phyloP scores from a whole-genome alignment of 768 basidiomycete species.

The Termitomyces titanicus region DNA sequence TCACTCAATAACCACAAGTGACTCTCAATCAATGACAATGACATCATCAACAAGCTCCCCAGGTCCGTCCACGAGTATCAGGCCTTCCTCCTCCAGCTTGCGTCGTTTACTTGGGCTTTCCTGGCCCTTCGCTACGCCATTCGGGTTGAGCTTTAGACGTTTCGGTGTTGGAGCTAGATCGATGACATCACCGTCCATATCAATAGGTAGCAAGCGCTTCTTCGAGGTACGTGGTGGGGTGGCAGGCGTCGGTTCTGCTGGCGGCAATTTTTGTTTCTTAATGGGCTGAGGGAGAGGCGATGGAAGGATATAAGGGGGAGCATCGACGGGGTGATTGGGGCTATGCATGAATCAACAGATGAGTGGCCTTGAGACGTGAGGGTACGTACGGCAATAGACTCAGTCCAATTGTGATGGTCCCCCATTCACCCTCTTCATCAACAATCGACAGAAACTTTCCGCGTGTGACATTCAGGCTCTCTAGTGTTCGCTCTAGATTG shows the following conservation, averaged over 20 bases:
- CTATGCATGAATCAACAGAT: constrained; percentile 30
- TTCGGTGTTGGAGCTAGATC: constrained; percentile 59
- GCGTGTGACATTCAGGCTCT: constrained; percentile 71
- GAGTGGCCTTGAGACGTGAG: not conserved
- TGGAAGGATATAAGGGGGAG: constrained; percentile 59
- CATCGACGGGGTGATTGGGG: constrained; percentile 51
- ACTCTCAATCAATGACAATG: constrained; percentile 43
- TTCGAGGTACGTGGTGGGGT: constrained; percentile 38
- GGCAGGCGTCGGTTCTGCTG: constrained; percentile 34
- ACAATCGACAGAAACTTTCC: constrained; percentile 88
- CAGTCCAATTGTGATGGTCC: constrained; percentile 69
- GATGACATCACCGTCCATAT: constrained; percentile 49
- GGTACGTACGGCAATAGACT: constrained; percentile 68
- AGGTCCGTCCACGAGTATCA: constrained; percentile 60
- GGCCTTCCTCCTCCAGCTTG: constrained; percentile 69
- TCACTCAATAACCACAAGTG: not conserved
- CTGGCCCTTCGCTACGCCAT: constrained; percentile 18
- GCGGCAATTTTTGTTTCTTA: constrained; percentile 34
- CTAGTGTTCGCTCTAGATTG: constrained; percentile 76
- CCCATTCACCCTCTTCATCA: constrained; percentile 81
- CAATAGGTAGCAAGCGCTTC: constrained; percentile 57
- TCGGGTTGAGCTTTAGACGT: constrained; percentile 31
- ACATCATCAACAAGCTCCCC: constrained; percentile 57
- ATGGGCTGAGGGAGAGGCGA: constrained; percentile 58
- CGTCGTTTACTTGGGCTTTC: constrained; percentile 62